Evolutionary conservation across 805 yeast species (phyloP), one percentile per base, ranked within the genome.

Genomic region (Ogataea minuta): DNA sequence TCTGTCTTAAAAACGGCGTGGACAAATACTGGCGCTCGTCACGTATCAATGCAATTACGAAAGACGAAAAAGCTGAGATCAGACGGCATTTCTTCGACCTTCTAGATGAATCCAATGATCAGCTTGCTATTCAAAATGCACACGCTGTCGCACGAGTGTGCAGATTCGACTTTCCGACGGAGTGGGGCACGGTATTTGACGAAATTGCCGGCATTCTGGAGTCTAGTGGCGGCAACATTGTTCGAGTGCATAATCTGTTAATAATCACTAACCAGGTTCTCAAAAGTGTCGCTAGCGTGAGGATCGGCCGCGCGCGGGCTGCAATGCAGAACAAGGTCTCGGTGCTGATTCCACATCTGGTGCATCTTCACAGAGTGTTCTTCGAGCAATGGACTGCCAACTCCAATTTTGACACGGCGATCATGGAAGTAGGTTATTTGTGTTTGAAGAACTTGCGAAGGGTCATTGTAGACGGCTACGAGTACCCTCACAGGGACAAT

Each of bases 1-100:
- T 91, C 28, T 84, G 84, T 48, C 79, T 91, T 62, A 91, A 93
- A 56, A 91, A 91, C 60, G 95, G 95, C 2, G 69, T 88, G 14
- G 95, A 87, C 12, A 78, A 76, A 55, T 78, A 77, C 54, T 91
- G 99, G 98, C 70, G 96, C 43, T 68, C 81, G 1, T 70, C 87
- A 0, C 69, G 86, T 13, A 63, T 70, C 23, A 56, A 59, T 46
- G 68, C 77, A 0, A 71, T 83, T 13, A 48, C 71, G 2, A 73
- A 71, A 32, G 87, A 83, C 12, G 97, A 89, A 54, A 91, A 89
- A 57, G 44, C 45, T 0, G 76, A 72, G 33, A 87, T 89, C 32
- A 71, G 79, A 43, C 51, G 63, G 13, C 66, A 81, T 28, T 57
- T 86, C 8, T 84, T 88, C 49, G 45, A 46, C 20, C 56, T 78